Conservation (phyloP, 1,284 basidiomycete species). For the Sporisorium exsertum region DNA sequence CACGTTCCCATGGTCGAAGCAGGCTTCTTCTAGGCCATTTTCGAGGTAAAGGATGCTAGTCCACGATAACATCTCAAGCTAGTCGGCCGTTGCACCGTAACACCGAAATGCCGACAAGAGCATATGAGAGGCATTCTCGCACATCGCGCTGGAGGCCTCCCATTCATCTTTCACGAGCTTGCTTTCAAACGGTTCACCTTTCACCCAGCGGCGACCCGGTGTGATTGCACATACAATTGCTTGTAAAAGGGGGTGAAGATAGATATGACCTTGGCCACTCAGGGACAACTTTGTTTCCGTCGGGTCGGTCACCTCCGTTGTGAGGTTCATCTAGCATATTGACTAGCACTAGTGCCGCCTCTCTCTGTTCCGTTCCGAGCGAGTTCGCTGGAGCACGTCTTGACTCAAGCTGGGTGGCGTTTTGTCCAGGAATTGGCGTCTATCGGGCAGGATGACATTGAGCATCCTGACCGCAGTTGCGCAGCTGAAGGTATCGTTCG, state of each 20-base stretch:
- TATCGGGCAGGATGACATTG: neutral
- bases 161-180: neutral
- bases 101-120: no score
- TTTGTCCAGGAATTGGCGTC: neutral
- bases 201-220: no score
- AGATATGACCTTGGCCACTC: no score
- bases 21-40: neutral
- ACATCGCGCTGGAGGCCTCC: no score
- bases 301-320: neutral
- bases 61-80: neutral
- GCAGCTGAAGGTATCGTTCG: no score
- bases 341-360: neutral
- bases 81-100: no score
- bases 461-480: no score
- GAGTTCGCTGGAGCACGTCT: no score
- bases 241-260: no score
- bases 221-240: no score
- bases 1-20: neutral
- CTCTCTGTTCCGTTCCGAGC: neutral
- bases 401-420: neutral
- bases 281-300: neutral
- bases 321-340: neutral
- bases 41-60: neutral
- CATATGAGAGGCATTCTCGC: no score
- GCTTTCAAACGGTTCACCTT: no score